Base-by-base conservation (phyloP, 768 basidiomycete species). In the Tylopilus felleus region DNA sequence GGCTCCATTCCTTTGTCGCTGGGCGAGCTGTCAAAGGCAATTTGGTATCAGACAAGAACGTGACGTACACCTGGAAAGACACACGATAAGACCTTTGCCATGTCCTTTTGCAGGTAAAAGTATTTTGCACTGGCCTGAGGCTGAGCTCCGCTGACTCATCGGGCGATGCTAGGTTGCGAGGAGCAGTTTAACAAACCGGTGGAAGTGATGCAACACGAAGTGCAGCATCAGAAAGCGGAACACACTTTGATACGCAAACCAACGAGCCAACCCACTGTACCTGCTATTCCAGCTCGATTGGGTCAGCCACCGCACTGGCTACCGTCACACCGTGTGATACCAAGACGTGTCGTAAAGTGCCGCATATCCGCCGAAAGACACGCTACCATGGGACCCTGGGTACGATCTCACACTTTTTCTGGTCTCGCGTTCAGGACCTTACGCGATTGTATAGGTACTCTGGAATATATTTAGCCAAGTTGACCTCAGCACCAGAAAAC, bases 1-100 rank as follows among this genome's bases (percentile, higher is more conserved):
- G 74, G 63, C 60, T n/a, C 64, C 67, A 13, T 80, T 73, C 57
- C 59, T 65, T 33, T 86, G 85, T 66, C 71, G 64, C 43, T 88
- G 88, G 87, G 72, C 75, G 17, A 70, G 71, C 27, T 89, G 86
- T 64, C 73, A 74, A n/a, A 71, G 71, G 28, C 71, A 64, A 51
- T 78, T 79, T 65, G 48, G 49, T n/a, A 61, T 63, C 45, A 64
- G 65, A 40, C 67, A 71, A 40, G 60, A 72, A 45, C 66, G 81
- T 53, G 67, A 69, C 38, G 57, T 67, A 49, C 88, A 90, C 66
- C 62, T 86, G 7, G 73, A 76, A 58, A 76, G 60, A 35, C 88
- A 90, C 70, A 45, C 63, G 25, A 54, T 50, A 42, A 60, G 53
- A 43, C 71, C 69, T 49, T 21, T 71, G 22, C 65, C 69, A 17